Percentiles rank a stretch among this genome's conserved stretches.
Evolutionary conservation across 352 stramenopile species (phyloP).

Genomic region (Phytopythium delawarense): DNA sequence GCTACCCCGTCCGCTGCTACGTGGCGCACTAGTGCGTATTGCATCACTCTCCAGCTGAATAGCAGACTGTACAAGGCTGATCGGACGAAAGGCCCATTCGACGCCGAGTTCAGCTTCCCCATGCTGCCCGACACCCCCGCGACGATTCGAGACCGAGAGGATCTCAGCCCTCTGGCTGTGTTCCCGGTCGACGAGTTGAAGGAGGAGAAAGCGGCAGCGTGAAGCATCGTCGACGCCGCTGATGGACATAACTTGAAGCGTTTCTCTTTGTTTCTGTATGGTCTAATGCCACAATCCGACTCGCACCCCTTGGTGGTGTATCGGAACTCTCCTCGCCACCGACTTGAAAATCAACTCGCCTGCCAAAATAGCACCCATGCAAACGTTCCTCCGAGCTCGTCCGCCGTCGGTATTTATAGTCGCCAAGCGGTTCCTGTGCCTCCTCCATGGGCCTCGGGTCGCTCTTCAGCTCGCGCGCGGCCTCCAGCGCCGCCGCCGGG

Average conservation of each 20-base stretch:
- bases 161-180: background rate
- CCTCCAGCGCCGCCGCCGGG: background rate
- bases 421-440: background rate
- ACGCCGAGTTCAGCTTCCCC: background rate
- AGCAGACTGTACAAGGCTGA: background rate
- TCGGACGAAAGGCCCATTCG: background rate
- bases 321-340: background rate
- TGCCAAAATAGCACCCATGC: constrained; percentile 1
- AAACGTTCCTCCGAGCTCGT: background rate
- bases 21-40: background rate
- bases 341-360: constrained; percentile 3
- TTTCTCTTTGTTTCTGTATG: background rate
- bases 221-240: background rate
- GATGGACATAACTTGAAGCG: background rate
- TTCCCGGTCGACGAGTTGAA: background rate
- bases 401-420: background rate
- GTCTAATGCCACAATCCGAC: background rate
- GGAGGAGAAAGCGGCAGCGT: background rate
- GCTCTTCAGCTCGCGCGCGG: background rate
- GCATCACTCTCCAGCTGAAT: background rate
- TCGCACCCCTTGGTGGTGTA: background rate
- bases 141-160: background rate
- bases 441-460: background rate
- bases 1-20: background rate
- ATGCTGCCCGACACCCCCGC: background rate